Conservation (phyloP, 306 rosid genomes). For the Sesbania bispinosa region DNA sequence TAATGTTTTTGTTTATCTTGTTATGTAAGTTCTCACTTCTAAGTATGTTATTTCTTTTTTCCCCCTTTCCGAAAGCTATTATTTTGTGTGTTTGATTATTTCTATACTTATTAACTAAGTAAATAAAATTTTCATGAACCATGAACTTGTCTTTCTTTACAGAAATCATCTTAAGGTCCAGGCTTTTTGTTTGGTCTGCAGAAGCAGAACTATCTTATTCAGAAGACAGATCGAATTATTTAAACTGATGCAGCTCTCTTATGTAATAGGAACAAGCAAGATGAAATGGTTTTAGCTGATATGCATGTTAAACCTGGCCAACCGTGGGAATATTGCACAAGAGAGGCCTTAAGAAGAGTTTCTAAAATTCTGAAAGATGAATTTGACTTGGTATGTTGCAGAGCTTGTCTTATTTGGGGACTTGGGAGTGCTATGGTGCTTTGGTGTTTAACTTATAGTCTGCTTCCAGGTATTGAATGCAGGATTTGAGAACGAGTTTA, state of each 20-base stretch:
- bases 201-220: not conserved
- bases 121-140: not conserved
- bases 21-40: not conserved
- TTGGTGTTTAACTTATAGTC: conserved; percentile 17
- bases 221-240: not conserved
- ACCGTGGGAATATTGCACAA: conserved; percentile 92
- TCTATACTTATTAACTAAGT: not conserved
- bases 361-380: conserved; percentile 77
- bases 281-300: conserved; percentile 90
- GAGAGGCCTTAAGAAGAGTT: conserved; percentile 74
- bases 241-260: conserved; percentile 21
- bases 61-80: not conserved
- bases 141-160: not conserved
- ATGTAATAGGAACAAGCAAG: conserved; percentile 59
- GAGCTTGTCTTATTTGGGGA: not conserved
- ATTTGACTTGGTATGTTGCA: conserved; percentile 68
- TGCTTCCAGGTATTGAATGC: conserved; percentile 72
- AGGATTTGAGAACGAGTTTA: conserved; percentile 93
- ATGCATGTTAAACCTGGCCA: conserved; percentile 67
- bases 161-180: not conserved
- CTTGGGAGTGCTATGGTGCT: too few relatives aligned
- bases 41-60: not conserved
- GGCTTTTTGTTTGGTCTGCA: not conserved
- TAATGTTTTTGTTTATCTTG: not conserved
- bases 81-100: not conserved